Evolutionary conservation across 2,329 filamentous ascomycete species (phyloP).

Genomic region (Hypoxylon sp.): DNA sequence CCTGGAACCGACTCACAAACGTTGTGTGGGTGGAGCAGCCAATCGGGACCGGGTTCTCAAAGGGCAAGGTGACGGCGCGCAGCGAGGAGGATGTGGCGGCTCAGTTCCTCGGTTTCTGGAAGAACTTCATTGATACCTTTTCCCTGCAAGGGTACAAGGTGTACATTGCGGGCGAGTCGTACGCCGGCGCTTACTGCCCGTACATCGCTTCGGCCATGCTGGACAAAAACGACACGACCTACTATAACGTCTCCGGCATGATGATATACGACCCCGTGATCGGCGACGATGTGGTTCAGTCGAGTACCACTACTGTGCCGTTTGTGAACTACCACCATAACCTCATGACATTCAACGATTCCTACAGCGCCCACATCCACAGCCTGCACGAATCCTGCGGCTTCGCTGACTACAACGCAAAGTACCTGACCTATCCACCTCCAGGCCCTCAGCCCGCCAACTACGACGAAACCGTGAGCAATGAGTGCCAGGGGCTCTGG

Average conservation of each 20-base stretch:
- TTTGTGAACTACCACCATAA: constrained; percentile 68
- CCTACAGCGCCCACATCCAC: constrained; percentile 67
- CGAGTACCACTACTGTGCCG: constrained; percentile 62
- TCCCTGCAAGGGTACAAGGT: constrained; percentile 65
- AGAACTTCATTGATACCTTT: constrained; percentile 68
- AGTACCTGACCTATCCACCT: constrained; percentile 73
- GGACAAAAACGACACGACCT: constrained; percentile 59
- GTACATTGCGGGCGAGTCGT: constrained; percentile 68
- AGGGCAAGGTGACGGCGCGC: constrained; percentile 73
- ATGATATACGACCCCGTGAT: constrained; percentile 76
- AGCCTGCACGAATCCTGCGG: constrained; percentile 66
- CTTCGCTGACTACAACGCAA: constrained; percentile 67
- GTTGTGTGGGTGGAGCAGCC: constrained; percentile 82
- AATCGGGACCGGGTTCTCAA: constrained; percentile 75
- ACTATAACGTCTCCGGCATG: constrained; percentile 65
- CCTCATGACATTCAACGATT: constrained; percentile 70
- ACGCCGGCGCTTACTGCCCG: constrained; percentile 67
- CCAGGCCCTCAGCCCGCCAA: constrained; percentile 66
- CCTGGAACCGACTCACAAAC: constrained; percentile 83
- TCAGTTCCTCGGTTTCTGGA: constrained; percentile 83
- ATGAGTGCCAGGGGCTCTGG: constrained; percentile 67
- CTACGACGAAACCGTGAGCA: constrained; percentile 57
- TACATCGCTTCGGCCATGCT: constrained; percentile 69
- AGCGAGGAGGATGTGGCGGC: constrained; percentile 75
- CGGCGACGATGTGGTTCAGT: constrained; percentile 61